These are phyloP conservation scores for Microbotryomycetes sp. DNA, from an alignment of 1,284 basidiomycete genomes.

Conservation along the genomic window DNA sequence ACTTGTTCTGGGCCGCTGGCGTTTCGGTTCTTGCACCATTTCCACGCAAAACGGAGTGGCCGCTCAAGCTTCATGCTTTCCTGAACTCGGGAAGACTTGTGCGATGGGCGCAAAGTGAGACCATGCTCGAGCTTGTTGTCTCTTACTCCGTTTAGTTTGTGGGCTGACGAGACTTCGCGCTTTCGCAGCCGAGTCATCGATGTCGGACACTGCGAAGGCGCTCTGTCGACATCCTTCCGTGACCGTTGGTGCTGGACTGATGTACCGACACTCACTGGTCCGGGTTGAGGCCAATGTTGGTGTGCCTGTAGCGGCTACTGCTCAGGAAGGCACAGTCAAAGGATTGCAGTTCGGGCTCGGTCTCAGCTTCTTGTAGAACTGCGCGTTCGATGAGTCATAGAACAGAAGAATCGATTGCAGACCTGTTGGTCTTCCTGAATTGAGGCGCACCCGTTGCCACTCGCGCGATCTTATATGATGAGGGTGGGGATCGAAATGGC, in stretches of 20 bases:
- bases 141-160: too few relatives aligned
- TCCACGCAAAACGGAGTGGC: conserved; percentile 75
- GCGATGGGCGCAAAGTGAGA: background rate
- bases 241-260: conserved; percentile 79
- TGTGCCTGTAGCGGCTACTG: conserved; percentile 71
- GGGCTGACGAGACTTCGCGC: too few relatives aligned
- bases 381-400: background rate
- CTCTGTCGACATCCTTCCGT: conserved; percentile 48
- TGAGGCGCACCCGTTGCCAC: background rate
- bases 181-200: background rate
- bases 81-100: conserved; percentile 81
- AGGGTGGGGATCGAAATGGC: background rate
- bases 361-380: conserved; percentile 59
- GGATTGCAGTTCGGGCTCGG: conserved; percentile 92
- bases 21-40: conserved; percentile 72
- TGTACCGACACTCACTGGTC: conserved; percentile 79
- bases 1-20: conserved; percentile 78
- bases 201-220: background rate
- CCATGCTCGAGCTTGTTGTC: too few relatives aligned
- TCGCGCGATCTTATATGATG: background rate
- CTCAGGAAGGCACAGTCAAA: conserved; percentile 66
- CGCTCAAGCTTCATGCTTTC: conserved; percentile 77
- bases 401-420: too few relatives aligned
- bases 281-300: conserved; percentile 88
- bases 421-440: background rate